Conservation (phyloP, 2,329 filamentous ascomycete species). For the Elsinoe necatrix region DNA sequence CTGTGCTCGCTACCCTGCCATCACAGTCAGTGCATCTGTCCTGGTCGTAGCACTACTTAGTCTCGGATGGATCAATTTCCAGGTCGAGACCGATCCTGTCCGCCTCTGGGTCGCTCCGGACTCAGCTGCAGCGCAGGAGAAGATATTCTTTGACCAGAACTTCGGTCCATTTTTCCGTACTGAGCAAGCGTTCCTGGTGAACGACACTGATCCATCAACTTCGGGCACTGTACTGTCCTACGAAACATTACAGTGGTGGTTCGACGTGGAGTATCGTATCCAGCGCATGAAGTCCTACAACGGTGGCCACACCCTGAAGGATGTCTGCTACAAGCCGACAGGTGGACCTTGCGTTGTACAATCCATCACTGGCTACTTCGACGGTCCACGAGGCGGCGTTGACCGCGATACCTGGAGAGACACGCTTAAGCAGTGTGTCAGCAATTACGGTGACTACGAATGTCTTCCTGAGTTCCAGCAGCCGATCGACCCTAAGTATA, state of each 20-base stretch:
- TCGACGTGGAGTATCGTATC: constrained; percentile 74
- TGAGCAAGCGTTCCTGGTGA: constrained; percentile 88
- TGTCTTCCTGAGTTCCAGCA: constrained; percentile 87
- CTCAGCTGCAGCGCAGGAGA: constrained; percentile 83
- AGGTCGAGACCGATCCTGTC: constrained; percentile 84
- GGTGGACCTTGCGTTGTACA: constrained; percentile 86
- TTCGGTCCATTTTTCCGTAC: constrained; percentile 95
- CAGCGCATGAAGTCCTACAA: constrained; percentile 60
- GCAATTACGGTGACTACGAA: constrained; percentile 27
- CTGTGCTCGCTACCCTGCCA: constrained; percentile 73
- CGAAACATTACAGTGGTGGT: constrained; percentile 89
- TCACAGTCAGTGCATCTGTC: constrained; percentile 73
- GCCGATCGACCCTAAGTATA: constrained; percentile 73
- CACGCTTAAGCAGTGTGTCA: constrained; percentile 64
- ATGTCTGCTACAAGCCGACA: constrained; percentile 91
- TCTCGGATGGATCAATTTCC: constrained; percentile 77
- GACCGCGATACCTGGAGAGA: constrained; percentile 62
- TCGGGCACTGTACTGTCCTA: constrained; percentile 75
- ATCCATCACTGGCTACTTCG: constrained; percentile 84
- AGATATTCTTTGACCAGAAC: constrained; percentile 82
- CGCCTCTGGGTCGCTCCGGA: constrained; percentile 94
- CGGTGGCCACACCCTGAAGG: constrained; percentile 61
- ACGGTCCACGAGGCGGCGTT: constrained; percentile 54
- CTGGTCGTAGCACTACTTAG: constrained; percentile 70
- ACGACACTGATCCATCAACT: constrained; percentile 59